Conservation (phyloP, 2,329 filamentous ascomycete species). For the Laburnicola sp. region DNA sequence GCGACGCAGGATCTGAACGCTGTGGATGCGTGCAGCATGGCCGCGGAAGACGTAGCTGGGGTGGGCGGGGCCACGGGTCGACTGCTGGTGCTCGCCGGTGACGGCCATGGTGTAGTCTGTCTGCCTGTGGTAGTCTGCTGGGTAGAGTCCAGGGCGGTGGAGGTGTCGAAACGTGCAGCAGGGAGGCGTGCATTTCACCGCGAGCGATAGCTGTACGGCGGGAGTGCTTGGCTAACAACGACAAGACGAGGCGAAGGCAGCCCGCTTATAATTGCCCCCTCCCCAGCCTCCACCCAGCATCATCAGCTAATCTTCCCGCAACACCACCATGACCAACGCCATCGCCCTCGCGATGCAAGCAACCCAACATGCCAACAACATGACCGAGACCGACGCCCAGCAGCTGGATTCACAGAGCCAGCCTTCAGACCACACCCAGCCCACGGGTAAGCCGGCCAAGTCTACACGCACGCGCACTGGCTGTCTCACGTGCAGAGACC, state of each 20-base stretch:
- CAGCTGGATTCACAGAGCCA: slow-evolving; percentile 1
- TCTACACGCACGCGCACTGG: slow-evolving; percentile 88
- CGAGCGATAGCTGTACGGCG: background rate
- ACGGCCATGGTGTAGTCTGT: slow-evolving; percentile 27
- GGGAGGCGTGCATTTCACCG: no score
- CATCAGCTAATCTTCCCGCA: slow-evolving; percentile 9
- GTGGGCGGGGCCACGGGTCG: slow-evolving; percentile 54
- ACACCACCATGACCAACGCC: slow-evolving; percentile 5
- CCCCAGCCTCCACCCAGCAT: background rate
- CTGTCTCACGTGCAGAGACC: slow-evolving; percentile 84
- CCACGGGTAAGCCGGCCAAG: slow-evolving; percentile 53
- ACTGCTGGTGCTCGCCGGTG: slow-evolving; percentile 30
- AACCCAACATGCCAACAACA: slow-evolving; percentile 8
- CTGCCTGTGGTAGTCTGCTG: no score
- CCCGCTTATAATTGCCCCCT: slow-evolving; percentile 11
- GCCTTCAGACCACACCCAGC: slow-evolving; percentile 11
- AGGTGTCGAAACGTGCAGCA: no score
- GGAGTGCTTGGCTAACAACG: slow-evolving; percentile 3
- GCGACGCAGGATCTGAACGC: slow-evolving; percentile 68
- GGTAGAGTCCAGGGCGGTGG: no score
- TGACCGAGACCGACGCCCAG: slow-evolving; percentile 8
- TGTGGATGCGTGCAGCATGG: slow-evolving; percentile 79
- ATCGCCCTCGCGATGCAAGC: slow-evolving; percentile 13
- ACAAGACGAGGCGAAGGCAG: slow-evolving; percentile 7
- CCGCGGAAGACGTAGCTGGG: slow-evolving; percentile 78